Base-by-base conservation (phyloP, 495 filamentous ascomycete species). In the Lasiosphaeria hispida region DNA sequence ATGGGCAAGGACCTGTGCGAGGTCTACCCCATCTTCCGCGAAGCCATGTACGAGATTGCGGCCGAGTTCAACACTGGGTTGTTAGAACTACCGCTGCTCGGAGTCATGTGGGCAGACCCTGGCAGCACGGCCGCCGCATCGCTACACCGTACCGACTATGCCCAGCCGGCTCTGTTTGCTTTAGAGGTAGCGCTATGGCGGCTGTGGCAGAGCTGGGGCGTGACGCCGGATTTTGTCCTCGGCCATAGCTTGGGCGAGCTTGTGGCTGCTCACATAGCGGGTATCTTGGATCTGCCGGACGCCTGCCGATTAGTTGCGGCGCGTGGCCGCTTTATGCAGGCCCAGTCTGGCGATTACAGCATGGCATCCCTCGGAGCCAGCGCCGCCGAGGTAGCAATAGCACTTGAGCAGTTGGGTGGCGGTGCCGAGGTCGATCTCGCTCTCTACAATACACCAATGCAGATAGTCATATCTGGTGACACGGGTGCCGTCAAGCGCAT, bases 191-290 rank as follows among this genome's bases (percentile, higher is more conserved):
- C 63, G n/a, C 49, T 69, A 18, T 60, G 63, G 48, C 36, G 52
- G 5, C 23, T 67, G 2, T 69, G 66, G 66, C 40, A 64, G 55
- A 55, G 48, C 13, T 65, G 58, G 64, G 62, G 64, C 11, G 41
- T 69, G 3, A 8, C 40, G 33, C 58, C 62, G 6, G 50, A 49
- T 13, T 44, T 61, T 36, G 52, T 64, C 1, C 11, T 70, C 5
- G 68, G 68, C 14, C 68, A 70, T 43, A 70, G 69, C 48, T 17
- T 72, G 17, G 69, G 67, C 10, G 67, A 69, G 56, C 56, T 68
- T 10, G 67, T 57, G 7, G 67, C 55, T 38, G 62, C 64, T 48
- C 53, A 68, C 58, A 62, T 63, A 17, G 56, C 67, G n/a, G 65
- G 67, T 37, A 42, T 71, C 34, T 55, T 69, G 42, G 58, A 57